Percentiles rank a stretch among this genome's conserved stretches.
phyloP scores from a whole-genome alignment of 106 monocot species.

The Allium sativum region DNA sequence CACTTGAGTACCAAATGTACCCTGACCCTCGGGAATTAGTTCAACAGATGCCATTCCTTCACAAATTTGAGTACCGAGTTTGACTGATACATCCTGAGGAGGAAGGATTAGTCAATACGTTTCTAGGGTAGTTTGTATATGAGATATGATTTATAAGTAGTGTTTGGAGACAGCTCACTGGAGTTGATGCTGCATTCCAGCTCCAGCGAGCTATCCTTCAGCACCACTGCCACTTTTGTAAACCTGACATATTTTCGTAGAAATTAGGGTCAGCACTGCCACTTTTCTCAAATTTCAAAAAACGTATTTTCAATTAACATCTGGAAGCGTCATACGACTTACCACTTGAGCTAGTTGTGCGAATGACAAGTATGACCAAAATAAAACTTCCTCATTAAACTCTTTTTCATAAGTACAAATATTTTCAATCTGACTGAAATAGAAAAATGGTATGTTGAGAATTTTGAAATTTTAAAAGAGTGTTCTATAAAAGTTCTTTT shows the following conservation, averaged over 20 bases:
- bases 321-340: too few species aligned
- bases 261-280: too few species aligned
- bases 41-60: background rate
- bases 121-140: slow-evolving; percentile 26
- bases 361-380: too few species aligned
- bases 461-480: too few species aligned
- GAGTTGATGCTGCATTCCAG: slow-evolving; percentile 31
- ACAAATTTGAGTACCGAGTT: slow-evolving; percentile 5
- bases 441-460: too few species aligned
- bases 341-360: too few species aligned
- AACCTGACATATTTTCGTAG: slow-evolving; percentile 59
- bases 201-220: slow-evolving; percentile 57
- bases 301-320: too few species aligned
- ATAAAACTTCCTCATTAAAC: too few species aligned
- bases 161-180: slow-evolving; percentile 32
- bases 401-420: too few species aligned
- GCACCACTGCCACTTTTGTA: slow-evolving; percentile 52
- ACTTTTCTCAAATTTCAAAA: too few species aligned
- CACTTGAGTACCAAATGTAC: background rate
- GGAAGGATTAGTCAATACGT: slow-evolving; percentile 17
- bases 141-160: slow-evolving; percentile 44
- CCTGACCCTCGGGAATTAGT: background rate
- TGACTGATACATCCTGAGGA: slow-evolving; percentile 24
- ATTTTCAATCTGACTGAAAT: too few species aligned
- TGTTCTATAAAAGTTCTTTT: too few species aligned